A percentile compares a stretch with the other conserved stretches of the same genome.
Evolutionary conservation across 2,329 filamentous ascomycete genomes (phyloP).

Genomic region (Botrytis squamosa): DNA sequence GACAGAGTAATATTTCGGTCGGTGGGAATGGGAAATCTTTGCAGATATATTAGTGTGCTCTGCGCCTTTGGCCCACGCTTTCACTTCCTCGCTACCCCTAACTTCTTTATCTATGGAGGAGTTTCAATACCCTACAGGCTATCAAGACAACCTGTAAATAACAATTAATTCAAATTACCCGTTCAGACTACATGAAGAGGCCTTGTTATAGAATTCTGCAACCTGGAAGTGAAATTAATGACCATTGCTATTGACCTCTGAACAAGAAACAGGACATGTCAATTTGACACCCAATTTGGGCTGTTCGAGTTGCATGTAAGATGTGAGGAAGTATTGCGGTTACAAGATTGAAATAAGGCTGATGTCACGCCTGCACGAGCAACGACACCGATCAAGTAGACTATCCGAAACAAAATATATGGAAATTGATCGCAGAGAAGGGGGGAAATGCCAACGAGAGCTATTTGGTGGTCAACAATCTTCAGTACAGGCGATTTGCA

Average conservation of each 20-base stretch:
- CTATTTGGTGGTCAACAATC: background rate
- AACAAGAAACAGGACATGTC: background rate
- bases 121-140: background rate
- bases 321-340: background rate
- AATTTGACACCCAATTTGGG: background rate
- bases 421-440: background rate
- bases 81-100: too few species aligned
- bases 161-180: background rate
- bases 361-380: background rate
- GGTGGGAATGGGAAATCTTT: slow-evolving; percentile 17
- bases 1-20: slow-evolving; percentile 15
- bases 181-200: background rate
- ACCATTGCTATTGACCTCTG: background rate
- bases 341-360: background rate
- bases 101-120: background rate
- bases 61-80: background rate
- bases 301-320: background rate
- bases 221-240: background rate
- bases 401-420: background rate
- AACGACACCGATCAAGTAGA: background rate
- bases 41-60: slow-evolving; percentile 12
- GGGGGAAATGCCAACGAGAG: background rate
- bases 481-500: background rate
- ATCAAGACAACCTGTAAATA: background rate
- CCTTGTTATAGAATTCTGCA: background rate